phyloP scores from a whole-genome alignment of 345 rosid species.

The Cardamine resedifolia region DNA sequence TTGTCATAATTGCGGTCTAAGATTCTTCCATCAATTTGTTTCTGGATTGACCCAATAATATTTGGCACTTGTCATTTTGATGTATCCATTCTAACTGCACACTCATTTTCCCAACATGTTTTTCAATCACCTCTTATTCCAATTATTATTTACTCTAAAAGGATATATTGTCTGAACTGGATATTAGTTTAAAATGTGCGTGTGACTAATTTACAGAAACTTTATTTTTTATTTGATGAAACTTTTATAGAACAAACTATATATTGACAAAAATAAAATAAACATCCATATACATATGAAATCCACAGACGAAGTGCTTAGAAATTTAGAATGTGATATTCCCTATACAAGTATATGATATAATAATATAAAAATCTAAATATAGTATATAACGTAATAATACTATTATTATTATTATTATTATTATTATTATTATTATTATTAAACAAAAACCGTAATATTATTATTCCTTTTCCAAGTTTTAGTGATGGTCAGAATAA shows the following conservation, averaged over 20 bases:
- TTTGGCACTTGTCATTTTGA: constrained; percentile 36
- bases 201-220: background rate
- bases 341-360: constrained; percentile 10
- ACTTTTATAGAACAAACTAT: background rate
- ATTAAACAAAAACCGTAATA: background rate
- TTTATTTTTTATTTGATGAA: background rate
- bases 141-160: background rate
- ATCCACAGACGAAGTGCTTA: constrained; percentile 17
- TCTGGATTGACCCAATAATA: constrained; percentile 26
- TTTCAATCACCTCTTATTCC: constrained; percentile 10
- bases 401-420: too few relatives aligned
- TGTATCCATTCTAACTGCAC: constrained; percentile 35
- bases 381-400: background rate
- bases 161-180: background rate
- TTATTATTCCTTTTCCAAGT: background rate
- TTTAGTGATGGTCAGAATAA: background rate
- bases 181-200: background rate
- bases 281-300: background rate
- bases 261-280: background rate
- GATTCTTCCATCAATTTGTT: constrained; percentile 45
- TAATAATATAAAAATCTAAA: background rate
- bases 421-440: too few relatives aligned
- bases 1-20: constrained; percentile 53
- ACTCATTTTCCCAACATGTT: constrained; percentile 20
- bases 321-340: background rate